These are phyloP conservation scores for Cercospora berteroae DNA, from an alignment of 2,329 filamentous ascomycete species.

Conservation along the genomic window DNA sequence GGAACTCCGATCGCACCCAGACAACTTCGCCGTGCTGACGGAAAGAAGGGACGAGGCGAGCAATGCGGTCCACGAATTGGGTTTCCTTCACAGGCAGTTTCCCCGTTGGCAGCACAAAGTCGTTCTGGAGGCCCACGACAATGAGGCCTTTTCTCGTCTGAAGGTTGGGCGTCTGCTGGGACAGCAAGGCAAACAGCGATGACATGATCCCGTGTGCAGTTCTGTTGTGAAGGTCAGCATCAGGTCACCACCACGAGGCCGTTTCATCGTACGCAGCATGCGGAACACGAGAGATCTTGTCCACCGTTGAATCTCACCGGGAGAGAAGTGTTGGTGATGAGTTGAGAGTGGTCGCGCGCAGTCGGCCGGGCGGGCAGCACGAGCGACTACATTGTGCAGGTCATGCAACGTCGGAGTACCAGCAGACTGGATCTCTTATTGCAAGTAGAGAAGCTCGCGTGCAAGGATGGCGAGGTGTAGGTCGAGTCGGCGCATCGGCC, in stretches of 20 bases:
- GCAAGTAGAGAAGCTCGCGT: constrained; percentile 17
- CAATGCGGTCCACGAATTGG: constrained; percentile 66
- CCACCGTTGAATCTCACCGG: neutral
- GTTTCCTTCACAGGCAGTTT: constrained; percentile 63
- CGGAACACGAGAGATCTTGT: neutral
- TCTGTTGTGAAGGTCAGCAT: neutral
- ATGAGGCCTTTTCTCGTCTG: constrained; percentile 69
- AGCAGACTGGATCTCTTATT: constrained; percentile 21
- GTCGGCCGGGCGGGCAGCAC: constrained; percentile 7
- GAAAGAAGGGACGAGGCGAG: constrained; percentile 68
- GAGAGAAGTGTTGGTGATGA: neutral
- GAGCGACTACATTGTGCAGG: constrained; percentile 20
- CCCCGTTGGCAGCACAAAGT: constrained; percentile 71
- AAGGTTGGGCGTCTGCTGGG: constrained; percentile 51
- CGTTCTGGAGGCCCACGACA: constrained; percentile 84
- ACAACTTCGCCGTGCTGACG: constrained; percentile 71
- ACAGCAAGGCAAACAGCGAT: constrained; percentile 46
- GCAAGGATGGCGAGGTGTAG: constrained; percentile 19
- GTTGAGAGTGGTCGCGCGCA: constrained; percentile 13
- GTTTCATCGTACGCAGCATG: neutral
- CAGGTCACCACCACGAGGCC: neutral
- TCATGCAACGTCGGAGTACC: constrained; percentile 23
- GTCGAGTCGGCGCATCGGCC: neutral
- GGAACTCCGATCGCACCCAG: constrained; percentile 79
- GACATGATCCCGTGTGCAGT: constrained; percentile 35